Conservation (phyloP, 192 early-diverging fungal species). For the Coemansia biformis region DNA sequence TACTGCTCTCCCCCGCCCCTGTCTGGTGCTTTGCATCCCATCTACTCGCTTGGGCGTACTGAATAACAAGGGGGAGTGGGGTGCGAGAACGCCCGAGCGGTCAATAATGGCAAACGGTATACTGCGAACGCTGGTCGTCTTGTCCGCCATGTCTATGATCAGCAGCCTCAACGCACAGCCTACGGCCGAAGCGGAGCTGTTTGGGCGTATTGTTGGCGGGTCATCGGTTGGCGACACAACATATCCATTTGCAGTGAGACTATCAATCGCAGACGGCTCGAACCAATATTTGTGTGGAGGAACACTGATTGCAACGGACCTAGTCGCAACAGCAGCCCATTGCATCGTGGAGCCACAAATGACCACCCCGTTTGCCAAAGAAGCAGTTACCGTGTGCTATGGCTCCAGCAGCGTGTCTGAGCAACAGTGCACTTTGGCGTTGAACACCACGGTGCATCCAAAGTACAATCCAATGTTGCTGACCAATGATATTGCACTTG, state of each 20-base stretch:
- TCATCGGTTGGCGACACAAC: conserved; percentile 1
- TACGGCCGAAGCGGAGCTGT: no score
- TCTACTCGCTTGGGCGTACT: no score
- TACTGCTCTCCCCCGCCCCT: no score
- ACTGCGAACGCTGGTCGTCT: no score
- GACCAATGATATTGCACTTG: conserved; percentile 41
- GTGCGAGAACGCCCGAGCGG: no score
- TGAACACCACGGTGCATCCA: conserved; percentile 23
- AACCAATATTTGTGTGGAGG: conserved; percentile 38
- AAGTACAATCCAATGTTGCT: conserved; percentile 19
- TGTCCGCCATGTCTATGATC: no score
- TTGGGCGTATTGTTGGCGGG: conserved; percentile 38
- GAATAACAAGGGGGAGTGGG: no score
- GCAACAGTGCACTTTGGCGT: conserved; percentile 19
- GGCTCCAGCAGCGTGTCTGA: conserved; percentile 14
- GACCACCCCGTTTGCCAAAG: conserved; percentile 8
- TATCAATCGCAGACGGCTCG: conserved; percentile 15
- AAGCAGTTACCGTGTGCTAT: conserved; percentile 34
- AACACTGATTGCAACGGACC: conserved; percentile 20
- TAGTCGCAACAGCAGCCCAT: conserved; percentile 43
- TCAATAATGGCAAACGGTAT: no score
- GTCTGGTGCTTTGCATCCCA: no score
- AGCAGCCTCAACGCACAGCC: no score
- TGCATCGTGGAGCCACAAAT: conserved; percentile 29
- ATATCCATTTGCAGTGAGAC: conserved; percentile 39